Conservation (phyloP, 2,329 filamentous ascomycete species). For the Colletotrichum liaoningense region DNA sequence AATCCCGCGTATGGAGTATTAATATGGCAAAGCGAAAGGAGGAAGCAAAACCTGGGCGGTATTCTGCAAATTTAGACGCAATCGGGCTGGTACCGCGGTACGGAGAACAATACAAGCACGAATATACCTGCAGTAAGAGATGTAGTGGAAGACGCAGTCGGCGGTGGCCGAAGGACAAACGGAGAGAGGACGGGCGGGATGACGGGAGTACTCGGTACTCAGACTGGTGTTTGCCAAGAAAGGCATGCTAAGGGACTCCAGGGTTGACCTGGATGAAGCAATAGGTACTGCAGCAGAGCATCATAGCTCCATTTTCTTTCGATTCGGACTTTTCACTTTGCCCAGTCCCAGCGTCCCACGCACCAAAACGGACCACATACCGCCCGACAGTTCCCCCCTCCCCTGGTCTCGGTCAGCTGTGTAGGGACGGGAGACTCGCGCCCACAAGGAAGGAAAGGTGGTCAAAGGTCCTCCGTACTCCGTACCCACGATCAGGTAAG, state of each 20-base stretch:
- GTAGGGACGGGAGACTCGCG: constrained; percentile 12
- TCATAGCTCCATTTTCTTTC: constrained; percentile 29
- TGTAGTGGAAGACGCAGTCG: not conserved
- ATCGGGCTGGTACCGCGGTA: not conserved
- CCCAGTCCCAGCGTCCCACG: constrained; percentile 17
- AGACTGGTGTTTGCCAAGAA: constrained; percentile 16
- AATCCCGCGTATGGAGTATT: not conserved
- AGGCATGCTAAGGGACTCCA: constrained; percentile 22
- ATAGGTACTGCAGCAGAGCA: constrained; percentile 23
- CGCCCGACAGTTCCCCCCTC: constrained; percentile 1
- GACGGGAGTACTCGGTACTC: not conserved
- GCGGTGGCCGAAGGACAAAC: not conserved
- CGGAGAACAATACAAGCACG: not conserved
- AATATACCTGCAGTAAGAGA: not conserved
- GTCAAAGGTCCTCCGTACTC: not conserved
- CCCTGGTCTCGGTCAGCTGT: constrained; percentile 30
- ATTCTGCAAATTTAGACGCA: not conserved
- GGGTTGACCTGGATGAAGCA: constrained; percentile 27
- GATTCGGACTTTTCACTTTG: constrained; percentile 2
- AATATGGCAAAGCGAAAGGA: not conserved
- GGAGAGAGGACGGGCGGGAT: not conserved
- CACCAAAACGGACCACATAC: constrained; percentile 17
- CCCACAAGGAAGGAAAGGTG: not conserved
- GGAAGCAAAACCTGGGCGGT: not conserved
- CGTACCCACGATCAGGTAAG: not conserved